Base-by-base conservation (phyloP, 345 rosid species). In the Rubroshorea leprosula region DNA sequence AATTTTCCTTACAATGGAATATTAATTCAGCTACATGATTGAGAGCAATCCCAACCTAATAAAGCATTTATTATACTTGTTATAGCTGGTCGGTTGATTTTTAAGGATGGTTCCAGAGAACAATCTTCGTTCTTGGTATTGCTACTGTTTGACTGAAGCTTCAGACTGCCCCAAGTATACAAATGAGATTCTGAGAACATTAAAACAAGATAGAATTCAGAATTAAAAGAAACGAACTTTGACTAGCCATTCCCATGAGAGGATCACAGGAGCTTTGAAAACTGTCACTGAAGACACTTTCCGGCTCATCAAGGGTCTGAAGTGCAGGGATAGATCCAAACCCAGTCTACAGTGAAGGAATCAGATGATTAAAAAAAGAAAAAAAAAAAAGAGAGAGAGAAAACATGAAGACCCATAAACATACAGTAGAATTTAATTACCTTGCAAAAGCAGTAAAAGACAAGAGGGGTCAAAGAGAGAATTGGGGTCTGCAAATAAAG, bases 221-320 rank as follows among this genome's bases (percentile, higher is more conserved):
- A n/a, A 21, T 21, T 0, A 10, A 16, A 57, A 68, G 55, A 3
- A 5, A 23, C 47, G 19, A 49, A 52, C 22, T 16, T 25, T 18
- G 22, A 54, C 69, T 49, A 68, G 60, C 80, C 75, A 49, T 52
- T 49, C 21, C 23, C 61, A 53, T 29, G 54, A 56, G 52, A 21
- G 61, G 54, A 21, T 54, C 1, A 51, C 60, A 24, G 55, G 31
- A 66, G n/a, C n/a, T 58, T 26, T 41, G 62, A 62, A 39, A 60
- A 55, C 16, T 39, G 27, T 66, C 69, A 23, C 58, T 55, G 51
- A 56, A 19, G 15, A 83, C 27, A 57, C 45, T 57, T 20, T 74
- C 83, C n/a, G 82, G 61, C 31, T 78, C 86, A 64, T 75, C 80
- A 46, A 78, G 60, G 10, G 69, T 58, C 69, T 72, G 68, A 45